Base-by-base conservation (phyloP, 2,329 filamentous ascomycete genomes). In the Fusarium sp. region DNA sequence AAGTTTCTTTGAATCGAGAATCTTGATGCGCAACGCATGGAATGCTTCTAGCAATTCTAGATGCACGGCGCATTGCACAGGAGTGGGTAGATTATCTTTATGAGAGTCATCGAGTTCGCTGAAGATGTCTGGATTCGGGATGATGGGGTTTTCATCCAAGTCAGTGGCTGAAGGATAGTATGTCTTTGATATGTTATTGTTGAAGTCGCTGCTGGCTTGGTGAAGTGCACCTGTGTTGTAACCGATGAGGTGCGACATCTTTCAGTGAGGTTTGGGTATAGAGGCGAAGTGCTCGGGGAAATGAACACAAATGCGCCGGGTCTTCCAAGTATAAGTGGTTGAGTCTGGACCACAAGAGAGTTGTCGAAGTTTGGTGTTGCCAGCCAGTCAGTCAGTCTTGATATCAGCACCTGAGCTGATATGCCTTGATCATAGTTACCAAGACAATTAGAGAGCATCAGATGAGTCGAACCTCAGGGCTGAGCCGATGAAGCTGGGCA, bases 11-110 rank as follows among this genome's bases (percentile, higher is more conserved):
- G 73, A 76, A 10, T 51, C 58, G 12, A 77, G 44, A 41, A 77
- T 55, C 3, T 48, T 67, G 9, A 66, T 56, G n/a, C 84, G 84
- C 31, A 91, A 79, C 51, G 85, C 83, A 51, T 88, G 84, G 46
- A 91, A 84, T 12, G 84, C 84, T 66, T 90, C 86, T 5, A 91
- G 82, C 4, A 91, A 80, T 76, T 90, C 89, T 16, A 91, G 82
- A 78, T 91, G 90, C 4, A 85, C 85, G 25, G 87, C 85, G 72
- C 87, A 89, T 46, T 79, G 69, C 51, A 48, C 49, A 39, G 44
- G 49, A n/a, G 60, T 66, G 41, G 63, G 78, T 41, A 66, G 29
- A 8, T 57, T 33, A 10, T 75, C 62, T 9, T 52, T 10, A 19
- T 63, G 56, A 1, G 37, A 31, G 27, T 52, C 49, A 9, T 65